A percentile compares a stretch with the other conserved stretches of the same genome.
Evolutionary conservation across 768 basidiomycete species (phyloP).

Genomic region (Russula lepida): DNA sequence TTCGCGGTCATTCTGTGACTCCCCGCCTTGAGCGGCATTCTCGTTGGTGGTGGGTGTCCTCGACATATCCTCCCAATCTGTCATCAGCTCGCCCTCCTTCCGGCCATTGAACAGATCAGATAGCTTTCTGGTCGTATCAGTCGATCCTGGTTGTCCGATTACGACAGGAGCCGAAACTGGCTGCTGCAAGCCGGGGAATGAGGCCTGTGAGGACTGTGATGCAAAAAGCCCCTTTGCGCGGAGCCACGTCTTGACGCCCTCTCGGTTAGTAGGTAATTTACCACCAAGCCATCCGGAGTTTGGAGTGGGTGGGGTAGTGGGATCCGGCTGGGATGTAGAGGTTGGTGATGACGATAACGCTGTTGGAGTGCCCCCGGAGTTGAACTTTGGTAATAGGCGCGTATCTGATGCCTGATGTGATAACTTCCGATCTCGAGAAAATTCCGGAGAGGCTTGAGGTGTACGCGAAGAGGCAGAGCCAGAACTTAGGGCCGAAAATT

Average conservation of each 20-base stretch:
- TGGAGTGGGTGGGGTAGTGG: constrained; percentile 30
- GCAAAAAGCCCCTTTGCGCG: constrained; percentile 51
- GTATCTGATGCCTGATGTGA: constrained; percentile 66
- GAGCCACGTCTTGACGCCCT: constrained; percentile 77
- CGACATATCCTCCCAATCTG: constrained; percentile 61
- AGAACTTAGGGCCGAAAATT: constrained; percentile 35
- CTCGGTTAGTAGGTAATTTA: constrained; percentile 67
- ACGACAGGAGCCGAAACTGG: constrained; percentile 28
- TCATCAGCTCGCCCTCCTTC: constrained; percentile 47
- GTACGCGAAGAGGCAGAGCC: constrained; percentile 43
- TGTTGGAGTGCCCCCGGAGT: constrained; percentile 32
- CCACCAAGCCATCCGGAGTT: constrained; percentile 30
- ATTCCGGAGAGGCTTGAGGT: constrained; percentile 40
- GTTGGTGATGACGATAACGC: constrained; percentile 36
- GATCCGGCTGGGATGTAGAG: constrained; percentile 43
- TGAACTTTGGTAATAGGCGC: constrained; percentile 49
- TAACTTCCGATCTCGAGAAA: constrained; percentile 49
- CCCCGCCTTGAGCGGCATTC: constrained; percentile 28
- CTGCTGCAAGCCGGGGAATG: constrained; percentile 14
- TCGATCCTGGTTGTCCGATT: constrained; percentile 28
- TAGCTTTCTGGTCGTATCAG: constrained; percentile 47
- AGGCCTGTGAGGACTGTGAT: constrained; percentile 29
- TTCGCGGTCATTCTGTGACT: constrained; percentile 24
- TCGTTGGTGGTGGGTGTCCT: constrained; percentile 41
- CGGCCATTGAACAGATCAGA: constrained; percentile 53